Conservation (phyloP, 129 eudicot genomes). For the Flaveria bidentis region DNA sequence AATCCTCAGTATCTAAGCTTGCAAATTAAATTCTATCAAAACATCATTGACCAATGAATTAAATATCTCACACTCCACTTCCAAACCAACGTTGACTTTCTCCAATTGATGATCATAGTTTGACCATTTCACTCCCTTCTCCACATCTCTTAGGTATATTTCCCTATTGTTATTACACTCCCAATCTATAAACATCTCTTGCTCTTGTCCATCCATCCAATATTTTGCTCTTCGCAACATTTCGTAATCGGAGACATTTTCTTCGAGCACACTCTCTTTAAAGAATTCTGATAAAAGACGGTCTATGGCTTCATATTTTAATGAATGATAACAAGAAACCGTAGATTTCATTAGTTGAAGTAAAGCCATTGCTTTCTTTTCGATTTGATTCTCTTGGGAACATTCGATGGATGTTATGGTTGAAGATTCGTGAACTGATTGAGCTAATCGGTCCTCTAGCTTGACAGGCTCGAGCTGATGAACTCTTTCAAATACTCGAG, state of each 20-base stretch:
- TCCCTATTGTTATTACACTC: slow-evolving; percentile 46
- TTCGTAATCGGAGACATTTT: slow-evolving; percentile 20
- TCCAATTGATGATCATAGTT: slow-evolving; percentile 41
- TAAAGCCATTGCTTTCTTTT: slow-evolving; percentile 42
- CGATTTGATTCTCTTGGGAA: slow-evolving; percentile 28
- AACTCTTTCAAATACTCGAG: slow-evolving; percentile 46
- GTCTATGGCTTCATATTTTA: slow-evolving; percentile 42
- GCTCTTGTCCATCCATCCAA: slow-evolving; percentile 57
- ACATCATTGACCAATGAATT: slow-evolving; percentile 49
- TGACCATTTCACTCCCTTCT: slow-evolving; percentile 50
- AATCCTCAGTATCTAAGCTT: slow-evolving; percentile 5
- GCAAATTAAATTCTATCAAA: slow-evolving; percentile 27
- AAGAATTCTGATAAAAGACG: slow-evolving; percentile 56
- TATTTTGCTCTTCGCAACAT: slow-evolving; percentile 43
- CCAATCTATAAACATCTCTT: slow-evolving; percentile 51
- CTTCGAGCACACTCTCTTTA: slow-evolving; percentile 34
- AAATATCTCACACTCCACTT: slow-evolving; percentile 59
- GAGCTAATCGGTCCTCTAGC: slow-evolving; percentile 53
- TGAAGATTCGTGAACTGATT: slow-evolving; percentile 36
- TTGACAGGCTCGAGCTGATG: slow-evolving; percentile 57
- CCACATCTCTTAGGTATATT: slow-evolving; percentile 61
- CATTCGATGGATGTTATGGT: slow-evolving; percentile 20
- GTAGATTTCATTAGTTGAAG: slow-evolving; percentile 45
- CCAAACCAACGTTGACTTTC: slow-evolving; percentile 47
- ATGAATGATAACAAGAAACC: slow-evolving; percentile 27